phyloP scores from a whole-genome alignment of 163 green algal species.

The Chlorella variabilis region DNA sequence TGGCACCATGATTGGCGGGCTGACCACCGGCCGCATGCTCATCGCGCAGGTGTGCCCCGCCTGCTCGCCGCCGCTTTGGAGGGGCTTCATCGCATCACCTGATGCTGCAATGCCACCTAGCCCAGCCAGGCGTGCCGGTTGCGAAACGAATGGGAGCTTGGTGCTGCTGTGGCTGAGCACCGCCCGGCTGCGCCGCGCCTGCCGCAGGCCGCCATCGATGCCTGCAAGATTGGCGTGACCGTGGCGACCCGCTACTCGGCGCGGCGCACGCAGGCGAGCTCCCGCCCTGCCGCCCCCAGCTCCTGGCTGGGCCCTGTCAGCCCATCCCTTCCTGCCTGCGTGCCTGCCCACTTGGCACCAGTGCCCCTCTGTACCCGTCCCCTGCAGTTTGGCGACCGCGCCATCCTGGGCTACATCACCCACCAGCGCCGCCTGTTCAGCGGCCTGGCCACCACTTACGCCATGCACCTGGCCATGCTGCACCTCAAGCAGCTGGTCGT shows the following conservation, averaged over 20 bases:
- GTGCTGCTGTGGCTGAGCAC: no score
- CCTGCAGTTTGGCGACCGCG: constrained; percentile 79
- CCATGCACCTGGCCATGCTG: constrained; percentile 78
- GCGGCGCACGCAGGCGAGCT: constrained; percentile 54
- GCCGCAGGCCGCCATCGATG: constrained; percentile 72
- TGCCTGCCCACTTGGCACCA: neutral
- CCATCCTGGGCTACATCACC: constrained; percentile 89
- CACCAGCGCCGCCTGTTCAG: constrained; percentile 90
- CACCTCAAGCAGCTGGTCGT: constrained; percentile 66
- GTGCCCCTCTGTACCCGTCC: no score
- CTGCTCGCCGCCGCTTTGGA: neutral
- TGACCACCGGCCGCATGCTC: constrained; percentile 50
- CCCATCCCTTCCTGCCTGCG: neutral
- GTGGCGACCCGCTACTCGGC: constrained; percentile 86
- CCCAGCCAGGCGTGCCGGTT: no score
- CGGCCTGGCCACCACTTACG: constrained; percentile 82
- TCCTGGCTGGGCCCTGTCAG: neutral
- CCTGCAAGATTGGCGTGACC: constrained; percentile 76
- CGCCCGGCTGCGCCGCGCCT: no score
- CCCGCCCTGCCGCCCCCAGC: neutral
- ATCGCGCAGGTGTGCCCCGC: constrained; percentile 19
- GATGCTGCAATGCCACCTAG: no score
- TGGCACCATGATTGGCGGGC: constrained; percentile 81
- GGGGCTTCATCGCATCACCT: no score
- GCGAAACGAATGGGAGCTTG: no score